Percentiles rank a stretch among this genome's conserved stretches.
These are phyloP conservation scores for Vitis hybrid DNA, from an alignment of 177 flowering plant species.

Conservation along the genomic window DNA sequence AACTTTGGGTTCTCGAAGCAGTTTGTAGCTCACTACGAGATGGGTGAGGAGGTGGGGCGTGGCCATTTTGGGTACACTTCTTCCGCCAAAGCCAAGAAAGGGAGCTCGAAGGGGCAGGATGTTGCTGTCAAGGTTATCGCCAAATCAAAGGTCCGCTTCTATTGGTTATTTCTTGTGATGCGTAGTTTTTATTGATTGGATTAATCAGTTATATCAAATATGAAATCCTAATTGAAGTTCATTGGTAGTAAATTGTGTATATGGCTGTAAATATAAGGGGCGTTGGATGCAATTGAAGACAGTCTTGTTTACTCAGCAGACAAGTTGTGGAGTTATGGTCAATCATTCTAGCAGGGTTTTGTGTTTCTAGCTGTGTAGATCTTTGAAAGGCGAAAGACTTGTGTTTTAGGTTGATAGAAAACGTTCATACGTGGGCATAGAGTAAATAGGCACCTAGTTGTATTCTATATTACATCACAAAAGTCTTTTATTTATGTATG, in stretches of 20 bases:
- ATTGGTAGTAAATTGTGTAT: background rate
- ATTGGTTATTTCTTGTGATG: background rate
- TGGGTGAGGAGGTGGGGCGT: slow-evolving; percentile 62
- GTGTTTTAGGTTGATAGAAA: background rate
- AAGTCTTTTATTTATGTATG: background rate
- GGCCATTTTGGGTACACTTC: slow-evolving; percentile 78
- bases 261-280: background rate
- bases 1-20: slow-evolving; percentile 58
- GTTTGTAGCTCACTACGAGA: slow-evolving; percentile 48
- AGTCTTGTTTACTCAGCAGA: background rate
- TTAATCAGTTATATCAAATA: too few species aligned
- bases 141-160: slow-evolving; percentile 53
- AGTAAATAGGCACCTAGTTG: background rate
- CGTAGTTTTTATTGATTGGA: too few species aligned
- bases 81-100: slow-evolving; percentile 59
- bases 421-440: background rate
- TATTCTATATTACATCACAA: background rate
- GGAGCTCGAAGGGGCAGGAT: slow-evolving; percentile 58
- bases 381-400: background rate
- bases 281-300: background rate
- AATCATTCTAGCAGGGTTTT: background rate
- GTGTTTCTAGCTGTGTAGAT: background rate
- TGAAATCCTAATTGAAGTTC: too few species aligned
- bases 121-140: slow-evolving; percentile 77
- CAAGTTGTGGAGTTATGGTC: background rate